These are phyloP conservation scores for Lentinula sp. DNA, from an alignment of 768 basidiomycete genomes.

Conservation along the genomic window DNA sequence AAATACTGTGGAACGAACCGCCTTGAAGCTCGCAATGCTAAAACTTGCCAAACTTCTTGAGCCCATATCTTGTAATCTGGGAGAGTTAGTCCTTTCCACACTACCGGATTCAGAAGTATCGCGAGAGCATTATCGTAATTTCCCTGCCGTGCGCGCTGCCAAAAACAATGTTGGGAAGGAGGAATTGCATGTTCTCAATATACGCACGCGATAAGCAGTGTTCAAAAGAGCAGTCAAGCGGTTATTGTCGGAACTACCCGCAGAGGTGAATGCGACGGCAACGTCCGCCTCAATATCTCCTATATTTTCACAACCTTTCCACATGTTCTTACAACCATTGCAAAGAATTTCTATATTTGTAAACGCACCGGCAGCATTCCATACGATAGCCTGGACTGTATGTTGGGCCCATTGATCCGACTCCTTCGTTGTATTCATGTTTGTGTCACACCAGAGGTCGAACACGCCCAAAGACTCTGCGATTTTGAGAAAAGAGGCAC, in stretches of 20 bases:
- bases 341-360: not conserved
- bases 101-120: constrained; percentile 57
- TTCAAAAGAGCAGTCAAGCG: constrained; percentile 58
- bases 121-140: constrained; percentile 55
- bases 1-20: constrained; percentile 35
- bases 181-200: not conserved
- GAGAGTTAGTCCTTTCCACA: constrained; percentile 64
- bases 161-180: not conserved
- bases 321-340: not conserved
- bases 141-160: constrained; percentile 65
- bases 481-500: constrained; percentile 63
- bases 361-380: constrained; percentile 59
- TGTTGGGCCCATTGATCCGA: constrained; percentile 69
- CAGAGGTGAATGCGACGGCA: constrained; percentile 58
- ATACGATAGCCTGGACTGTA: constrained; percentile 66
- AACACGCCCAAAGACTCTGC: constrained; percentile 61
- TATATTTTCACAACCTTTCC: constrained; percentile 59
- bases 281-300: constrained; percentile 64
- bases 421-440: constrained; percentile 41
- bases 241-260: constrained; percentile 54
- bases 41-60: constrained; percentile 70
- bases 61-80: constrained; percentile 72
- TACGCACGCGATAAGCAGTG: constrained; percentile 58
- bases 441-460: constrained; percentile 65
- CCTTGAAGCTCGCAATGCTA: constrained; percentile 62